Evolutionary conservation across 2,329 filamentous ascomycete species (phyloP).

Genomic region (Fusarium globosum): DNA sequence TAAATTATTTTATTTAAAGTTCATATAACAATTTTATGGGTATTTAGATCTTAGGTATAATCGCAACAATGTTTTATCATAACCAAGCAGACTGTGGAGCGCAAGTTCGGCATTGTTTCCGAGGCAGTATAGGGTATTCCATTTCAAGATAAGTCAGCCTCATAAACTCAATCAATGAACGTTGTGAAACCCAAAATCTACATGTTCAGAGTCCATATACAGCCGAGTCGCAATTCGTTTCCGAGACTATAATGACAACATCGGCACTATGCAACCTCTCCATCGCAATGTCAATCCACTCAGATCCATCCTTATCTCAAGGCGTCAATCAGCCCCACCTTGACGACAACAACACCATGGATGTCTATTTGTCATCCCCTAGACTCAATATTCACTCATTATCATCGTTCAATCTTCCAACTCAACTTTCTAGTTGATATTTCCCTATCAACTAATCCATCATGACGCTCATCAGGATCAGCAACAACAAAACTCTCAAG

Average conservation of each 20-base stretch:
- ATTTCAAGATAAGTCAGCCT: not conserved
- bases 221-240: not conserved
- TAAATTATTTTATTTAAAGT: too few relatives aligned
- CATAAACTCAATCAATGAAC: not conserved
- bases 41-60: not conserved
- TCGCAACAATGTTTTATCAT: not conserved
- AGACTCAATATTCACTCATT: slow-evolving; percentile 8
- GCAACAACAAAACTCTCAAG: slow-evolving; percentile 53
- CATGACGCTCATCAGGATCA: slow-evolving; percentile 35
- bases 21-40: too few relatives aligned
- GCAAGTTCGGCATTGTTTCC: not conserved
- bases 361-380: slow-evolving; percentile 37
- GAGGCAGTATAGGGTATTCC: not conserved
- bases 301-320: slow-evolving; percentile 4
- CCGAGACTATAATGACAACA: slow-evolving; percentile 33
- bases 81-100: not conserved
- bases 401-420: not conserved
- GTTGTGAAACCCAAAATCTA: not conserved
- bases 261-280: slow-evolving; percentile 19
- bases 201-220: not conserved
- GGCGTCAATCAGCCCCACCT: slow-evolving; percentile 43
- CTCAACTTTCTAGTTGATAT: fast-evolving
- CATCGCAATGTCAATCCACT: not conserved
- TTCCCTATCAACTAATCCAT: fast-evolving
- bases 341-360: slow-evolving; percentile 29